phyloP scores from a whole-genome alignment of 345 rosid genomes.

The Aquilaria sinensis region DNA sequence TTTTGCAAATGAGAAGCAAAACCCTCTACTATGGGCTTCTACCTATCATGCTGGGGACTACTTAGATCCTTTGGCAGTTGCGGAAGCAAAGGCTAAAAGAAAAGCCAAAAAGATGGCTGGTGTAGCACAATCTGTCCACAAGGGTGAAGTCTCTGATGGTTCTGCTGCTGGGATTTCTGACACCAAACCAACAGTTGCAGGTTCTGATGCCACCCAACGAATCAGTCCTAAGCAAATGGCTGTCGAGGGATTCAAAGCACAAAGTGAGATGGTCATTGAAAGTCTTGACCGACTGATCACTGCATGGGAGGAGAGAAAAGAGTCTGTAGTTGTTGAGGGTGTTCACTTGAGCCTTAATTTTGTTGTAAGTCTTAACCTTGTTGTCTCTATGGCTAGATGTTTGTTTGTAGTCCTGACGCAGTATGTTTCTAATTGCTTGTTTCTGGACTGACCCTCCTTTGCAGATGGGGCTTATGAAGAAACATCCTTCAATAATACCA shows the following conservation, averaged over 20 bases:
- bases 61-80: constrained; percentile 81
- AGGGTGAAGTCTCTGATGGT: constrained; percentile 31
- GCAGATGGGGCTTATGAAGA: constrained; percentile 96
- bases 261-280: constrained; percentile 94
- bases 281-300: constrained; percentile 90
- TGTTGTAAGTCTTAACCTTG: constrained; percentile 45
- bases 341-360: constrained; percentile 93
- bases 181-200: constrained; percentile 21
- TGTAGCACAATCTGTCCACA: constrained; percentile 26
- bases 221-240: constrained; percentile 87
- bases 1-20: constrained; percentile 73
- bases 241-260: constrained; percentile 83
- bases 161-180: constrained; percentile 35
- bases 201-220: constrained; percentile 28
- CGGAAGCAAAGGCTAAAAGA: constrained; percentile 72
- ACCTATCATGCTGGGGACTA: constrained; percentile 89
- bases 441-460: constrained; percentile 2
- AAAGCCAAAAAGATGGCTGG: constrained; percentile 56
- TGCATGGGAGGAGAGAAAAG: constrained; percentile 87
- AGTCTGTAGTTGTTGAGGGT: constrained; percentile 90
- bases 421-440: neutral
- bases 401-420: neutral
- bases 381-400: constrained; percentile 6
- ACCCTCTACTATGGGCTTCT: constrained; percentile 89
- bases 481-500: constrained; percentile 89